Evolutionary conservation across 495 filamentous ascomycete genomes (phyloP).

Genomic region (Xylaria grammica): DNA sequence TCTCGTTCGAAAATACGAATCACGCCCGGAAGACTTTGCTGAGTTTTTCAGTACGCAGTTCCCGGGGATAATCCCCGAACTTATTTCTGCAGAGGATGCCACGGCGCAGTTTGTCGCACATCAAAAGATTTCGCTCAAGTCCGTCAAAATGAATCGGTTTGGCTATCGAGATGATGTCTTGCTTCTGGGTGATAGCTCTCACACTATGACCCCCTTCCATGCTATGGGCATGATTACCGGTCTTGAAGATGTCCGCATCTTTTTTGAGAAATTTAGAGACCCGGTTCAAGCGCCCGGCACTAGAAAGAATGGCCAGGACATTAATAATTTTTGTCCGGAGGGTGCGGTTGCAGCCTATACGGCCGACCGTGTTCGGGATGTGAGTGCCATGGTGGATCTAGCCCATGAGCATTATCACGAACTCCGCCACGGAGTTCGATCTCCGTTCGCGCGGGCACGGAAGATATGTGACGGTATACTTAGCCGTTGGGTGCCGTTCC

Average conservation of each 20-base stretch:
- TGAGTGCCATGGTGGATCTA: background rate
- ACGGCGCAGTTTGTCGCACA: slow-evolving; percentile 66
- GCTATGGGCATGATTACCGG: slow-evolving; percentile 74
- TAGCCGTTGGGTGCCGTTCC: background rate
- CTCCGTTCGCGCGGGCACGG: background rate
- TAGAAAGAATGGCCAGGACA: too few species aligned
- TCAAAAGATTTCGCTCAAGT: slow-evolving; percentile 76
- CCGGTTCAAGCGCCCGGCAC: background rate
- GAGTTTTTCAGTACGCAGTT: slow-evolving; percentile 71
- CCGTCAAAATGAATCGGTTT: slow-evolving; percentile 75
- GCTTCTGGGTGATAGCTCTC: slow-evolving; percentile 80
- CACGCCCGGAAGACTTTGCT: slow-evolving; percentile 51
- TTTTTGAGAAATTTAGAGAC: slow-evolving; percentile 52
- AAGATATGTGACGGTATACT: background rate
- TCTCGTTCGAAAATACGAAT: slow-evolving; percentile 52
- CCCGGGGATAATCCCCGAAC: slow-evolving; percentile 67
- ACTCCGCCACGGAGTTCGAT: background rate
- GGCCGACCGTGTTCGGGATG: background rate
- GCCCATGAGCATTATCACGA: background rate
- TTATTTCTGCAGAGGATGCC: slow-evolving; percentile 65
- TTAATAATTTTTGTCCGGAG: background rate
- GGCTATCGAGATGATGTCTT: slow-evolving; percentile 68
- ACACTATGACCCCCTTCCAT: slow-evolving; percentile 85
- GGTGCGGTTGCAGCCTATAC: background rate
- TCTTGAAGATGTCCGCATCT: slow-evolving; percentile 68